Percentiles rank a stretch among this genome's conserved stretches.
These are phyloP conservation scores for Bipolaris cookei DNA, from an alignment of 2,329 filamentous ascomycete genomes.

Conservation along the genomic window DNA sequence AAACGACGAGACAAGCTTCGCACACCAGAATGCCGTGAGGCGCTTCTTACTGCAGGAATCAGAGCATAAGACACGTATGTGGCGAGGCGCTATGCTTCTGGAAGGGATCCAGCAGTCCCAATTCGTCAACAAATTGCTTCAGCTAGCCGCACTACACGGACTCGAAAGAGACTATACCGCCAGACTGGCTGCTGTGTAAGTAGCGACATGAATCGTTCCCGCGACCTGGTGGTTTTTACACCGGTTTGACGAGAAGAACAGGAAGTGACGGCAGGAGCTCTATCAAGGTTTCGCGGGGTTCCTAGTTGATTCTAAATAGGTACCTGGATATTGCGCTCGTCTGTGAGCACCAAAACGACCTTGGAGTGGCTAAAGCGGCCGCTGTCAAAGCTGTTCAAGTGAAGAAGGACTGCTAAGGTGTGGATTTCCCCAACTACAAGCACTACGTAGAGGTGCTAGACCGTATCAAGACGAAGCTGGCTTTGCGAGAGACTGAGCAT, in stretches of 20 bases:
- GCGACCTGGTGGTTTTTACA: neutral
- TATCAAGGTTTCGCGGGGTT: no score
- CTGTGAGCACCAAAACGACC: slow-evolving; percentile 35
- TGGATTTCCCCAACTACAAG: slow-evolving; percentile 33
- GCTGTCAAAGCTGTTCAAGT: slow-evolving; percentile 38
- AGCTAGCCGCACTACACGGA: slow-evolving; percentile 37
- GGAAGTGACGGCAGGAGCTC: no score
- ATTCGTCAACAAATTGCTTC: slow-evolving; percentile 32
- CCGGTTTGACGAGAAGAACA: neutral
- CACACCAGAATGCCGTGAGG: slow-evolving; percentile 39
- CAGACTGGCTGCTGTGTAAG: slow-evolving; percentile 37
- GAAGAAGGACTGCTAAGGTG: slow-evolving; percentile 37
- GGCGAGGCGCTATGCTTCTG: slow-evolving; percentile 23
- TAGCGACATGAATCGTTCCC: neutral
- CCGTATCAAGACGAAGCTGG: slow-evolving; percentile 27
- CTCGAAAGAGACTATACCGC: slow-evolving; percentile 34
- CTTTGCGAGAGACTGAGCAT: neutral
- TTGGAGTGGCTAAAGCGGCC: slow-evolving; percentile 25
- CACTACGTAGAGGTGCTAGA: slow-evolving; percentile 31
- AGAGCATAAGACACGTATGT: slow-evolving; percentile 34
- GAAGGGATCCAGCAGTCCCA: slow-evolving; percentile 20
- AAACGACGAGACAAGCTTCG: slow-evolving; percentile 34
- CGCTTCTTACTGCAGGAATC: slow-evolving; percentile 43
- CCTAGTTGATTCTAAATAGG: slow-evolving; percentile 21
- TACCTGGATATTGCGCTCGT: slow-evolving; percentile 44